Conservation (phyloP, 2,329 filamentous ascomycete species). For the Fusarium marasasianum region DNA sequence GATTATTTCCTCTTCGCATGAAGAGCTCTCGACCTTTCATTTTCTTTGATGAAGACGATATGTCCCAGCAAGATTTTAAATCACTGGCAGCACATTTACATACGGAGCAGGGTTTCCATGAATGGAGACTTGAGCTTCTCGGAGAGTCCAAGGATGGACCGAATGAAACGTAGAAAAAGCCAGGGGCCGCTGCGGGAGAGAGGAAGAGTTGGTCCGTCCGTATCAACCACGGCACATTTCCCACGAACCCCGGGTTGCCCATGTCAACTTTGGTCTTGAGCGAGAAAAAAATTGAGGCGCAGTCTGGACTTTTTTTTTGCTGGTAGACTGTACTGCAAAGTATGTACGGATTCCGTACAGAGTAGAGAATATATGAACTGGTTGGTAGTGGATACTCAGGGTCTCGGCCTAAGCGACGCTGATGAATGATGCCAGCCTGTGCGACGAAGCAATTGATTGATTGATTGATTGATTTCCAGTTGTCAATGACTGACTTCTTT, state of each 20-base stretch:
- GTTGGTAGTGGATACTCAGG: neutral
- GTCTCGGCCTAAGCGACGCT: slow-evolving; percentile 1
- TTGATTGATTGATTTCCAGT: neutral
- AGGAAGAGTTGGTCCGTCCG: slow-evolving; percentile 33
- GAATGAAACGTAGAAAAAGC: slow-evolving; percentile 15
- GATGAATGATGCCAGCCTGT: neutral
- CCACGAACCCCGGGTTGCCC: slow-evolving; percentile 23
- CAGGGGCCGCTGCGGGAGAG: slow-evolving; percentile 17
- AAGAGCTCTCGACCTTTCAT: neutral
- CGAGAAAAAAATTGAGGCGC: slow-evolving; percentile 22
- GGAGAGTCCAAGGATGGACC: slow-evolving; percentile 31
- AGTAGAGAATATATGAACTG: neutral
- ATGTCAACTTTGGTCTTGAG: slow-evolving; percentile 5
- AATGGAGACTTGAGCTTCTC: slow-evolving; percentile 22
- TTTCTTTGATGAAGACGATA: slow-evolving; percentile 13
- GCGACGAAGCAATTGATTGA: neutral
- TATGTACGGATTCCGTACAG: neutral
- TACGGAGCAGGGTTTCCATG: neutral
- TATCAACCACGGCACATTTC: neutral
- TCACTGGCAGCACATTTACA: slow-evolving; percentile 10
- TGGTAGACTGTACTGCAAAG: neutral
- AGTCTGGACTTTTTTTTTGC: slow-evolving; percentile 18
- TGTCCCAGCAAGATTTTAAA: slow-evolving; percentile 7
- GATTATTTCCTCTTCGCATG: slow-evolving; percentile 7
- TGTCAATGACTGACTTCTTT: neutral